phyloP scores from a whole-genome alignment of 2,329 filamentous ascomycete species.

The Fusarium sp. region DNA sequence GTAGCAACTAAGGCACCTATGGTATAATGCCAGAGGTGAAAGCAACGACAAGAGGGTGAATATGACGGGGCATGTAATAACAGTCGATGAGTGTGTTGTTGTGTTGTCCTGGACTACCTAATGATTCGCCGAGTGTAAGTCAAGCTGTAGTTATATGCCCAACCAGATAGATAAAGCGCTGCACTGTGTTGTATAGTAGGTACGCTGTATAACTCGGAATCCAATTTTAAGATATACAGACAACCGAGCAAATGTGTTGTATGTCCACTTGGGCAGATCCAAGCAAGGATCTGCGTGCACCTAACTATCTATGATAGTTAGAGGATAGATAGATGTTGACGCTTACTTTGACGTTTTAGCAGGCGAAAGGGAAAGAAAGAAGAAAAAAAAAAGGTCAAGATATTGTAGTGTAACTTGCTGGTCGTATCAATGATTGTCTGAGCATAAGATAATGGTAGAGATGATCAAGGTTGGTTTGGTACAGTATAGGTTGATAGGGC shows the following conservation, averaged over 20 bases:
- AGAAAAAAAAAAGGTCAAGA: background rate
- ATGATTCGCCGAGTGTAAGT: conserved; percentile 37
- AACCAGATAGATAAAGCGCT: conserved; percentile 4
- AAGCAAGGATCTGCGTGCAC: background rate
- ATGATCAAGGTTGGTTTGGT: background rate
- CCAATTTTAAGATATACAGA: background rate
- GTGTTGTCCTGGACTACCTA: conserved; percentile 2
- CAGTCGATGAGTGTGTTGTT: conserved; percentile 10
- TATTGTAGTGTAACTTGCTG: conserved; percentile 1
- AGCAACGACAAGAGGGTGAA: conserved; percentile 12
- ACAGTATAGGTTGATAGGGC: conserved; percentile 1
- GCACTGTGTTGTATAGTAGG: conserved; percentile 3
- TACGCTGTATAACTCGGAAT: background rate
- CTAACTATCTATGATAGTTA: no score
- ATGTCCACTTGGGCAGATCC: conserved; percentile 2
- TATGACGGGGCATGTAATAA: conserved; percentile 14
- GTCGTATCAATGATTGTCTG: background rate
- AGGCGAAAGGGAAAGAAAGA: background rate
- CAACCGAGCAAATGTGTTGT: conserved; percentile 1
- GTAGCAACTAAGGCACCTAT: background rate
- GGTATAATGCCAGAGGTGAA: conserved; percentile 14
- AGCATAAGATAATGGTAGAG: background rate
- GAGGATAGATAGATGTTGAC: background rate
- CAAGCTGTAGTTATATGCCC: conserved; percentile 10
- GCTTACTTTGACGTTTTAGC: no score